phyloP scores from a whole-genome alignment of 345 rosid species.

The Aethionema arabicum region DNA sequence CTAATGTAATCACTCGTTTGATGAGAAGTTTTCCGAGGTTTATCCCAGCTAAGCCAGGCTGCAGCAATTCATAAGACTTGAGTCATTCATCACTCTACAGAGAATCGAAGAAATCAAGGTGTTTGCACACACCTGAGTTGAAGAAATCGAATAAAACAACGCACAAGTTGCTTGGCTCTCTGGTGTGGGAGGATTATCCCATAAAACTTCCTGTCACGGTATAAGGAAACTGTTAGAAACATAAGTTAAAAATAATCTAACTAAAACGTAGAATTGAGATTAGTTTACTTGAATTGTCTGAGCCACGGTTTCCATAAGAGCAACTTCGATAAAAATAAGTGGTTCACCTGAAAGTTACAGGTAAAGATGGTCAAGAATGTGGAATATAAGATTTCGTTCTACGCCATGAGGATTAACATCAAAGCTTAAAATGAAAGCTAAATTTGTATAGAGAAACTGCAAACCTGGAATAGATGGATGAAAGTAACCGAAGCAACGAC shows the following conservation, averaged over 20 bases:
- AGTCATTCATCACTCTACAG: background rate
- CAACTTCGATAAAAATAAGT: constrained; percentile 97
- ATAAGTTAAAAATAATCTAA: constrained; percentile 6
- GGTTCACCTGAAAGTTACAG: constrained; percentile 68
- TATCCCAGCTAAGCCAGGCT: constrained; percentile 98
- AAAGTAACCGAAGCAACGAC: constrained; percentile 85
- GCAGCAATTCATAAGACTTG: constrained; percentile 42
- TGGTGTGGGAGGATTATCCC: constrained; percentile 87
- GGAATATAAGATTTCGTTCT: no score
- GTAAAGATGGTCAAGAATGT: constrained; percentile 6
- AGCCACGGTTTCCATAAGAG: constrained; percentile 72
- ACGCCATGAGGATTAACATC: no score
- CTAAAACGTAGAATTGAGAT: constrained; percentile 9
- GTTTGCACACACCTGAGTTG: constrained; percentile 64
- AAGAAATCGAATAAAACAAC: constrained; percentile 93
- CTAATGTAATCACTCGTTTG: constrained; percentile 81
- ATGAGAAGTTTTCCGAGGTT: constrained; percentile 93
- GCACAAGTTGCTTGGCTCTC: constrained; percentile 81
- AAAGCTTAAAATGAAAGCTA: constrained; percentile 10
- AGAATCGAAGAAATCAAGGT: constrained; percentile 3
- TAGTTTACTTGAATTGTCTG: constrained; percentile 70
- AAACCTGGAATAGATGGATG: constrained; percentile 93
- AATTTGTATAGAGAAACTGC: constrained; percentile 23
- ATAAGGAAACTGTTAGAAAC: constrained; percentile 10
- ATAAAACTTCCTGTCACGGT: constrained; percentile 75